Base-by-base conservation (phyloP, 345 rosid genomes). In the Orychophragmus violaceus region DNA sequence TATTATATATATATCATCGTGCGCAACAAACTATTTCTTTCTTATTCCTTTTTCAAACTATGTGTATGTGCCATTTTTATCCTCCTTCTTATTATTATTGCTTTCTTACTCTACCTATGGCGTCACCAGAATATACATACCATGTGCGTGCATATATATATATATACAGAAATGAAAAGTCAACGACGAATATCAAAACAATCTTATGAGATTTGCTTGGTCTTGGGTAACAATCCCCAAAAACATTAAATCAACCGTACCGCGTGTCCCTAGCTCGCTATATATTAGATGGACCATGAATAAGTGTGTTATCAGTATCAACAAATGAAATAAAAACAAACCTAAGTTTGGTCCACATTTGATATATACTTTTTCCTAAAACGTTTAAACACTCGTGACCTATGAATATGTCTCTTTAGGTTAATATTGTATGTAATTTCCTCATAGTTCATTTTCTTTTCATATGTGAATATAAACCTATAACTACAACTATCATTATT, bases 51-150 rank as follows among this genome's bases (percentile, higher is more conserved):
- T 48, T 48, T 4, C 28, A 21, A 49, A 12, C 10, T 50, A 50
- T 50, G 13, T 13, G 0, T 63, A 52, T 37, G 72, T 59, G 49
- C 57, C 67, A 23, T 32, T 50, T 52, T 41, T 59, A 58, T 57
- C 57, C n/a, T n/a, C 66, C 48, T 61, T 46, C 22, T 37, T 5
- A 37, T 16, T 19, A 36, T 41, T 41, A 71, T 69, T 83, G 85
- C 73, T 69, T 74, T 68, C 77, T 63, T 66, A 79, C 85, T 78
- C 75, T 8, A 77, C 72, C 71, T 60, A 68, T 81, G 76, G 70
- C 78, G 76, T 84, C 83, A 82, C 50, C 50, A 49, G 52, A 56
- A 27, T 58, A 58, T 29, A 14, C 71, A 48, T 23, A 37, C 54
- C 76, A 64, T 72, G 76, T 72, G 66, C 37, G 17, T 46, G 10